Percentiles rank a stretch among this genome's conserved stretches.
These are phyloP conservation scores for Fusarium ramigenum DNA, from an alignment of 2,329 filamentous ascomycete species.

Conservation along the genomic window DNA sequence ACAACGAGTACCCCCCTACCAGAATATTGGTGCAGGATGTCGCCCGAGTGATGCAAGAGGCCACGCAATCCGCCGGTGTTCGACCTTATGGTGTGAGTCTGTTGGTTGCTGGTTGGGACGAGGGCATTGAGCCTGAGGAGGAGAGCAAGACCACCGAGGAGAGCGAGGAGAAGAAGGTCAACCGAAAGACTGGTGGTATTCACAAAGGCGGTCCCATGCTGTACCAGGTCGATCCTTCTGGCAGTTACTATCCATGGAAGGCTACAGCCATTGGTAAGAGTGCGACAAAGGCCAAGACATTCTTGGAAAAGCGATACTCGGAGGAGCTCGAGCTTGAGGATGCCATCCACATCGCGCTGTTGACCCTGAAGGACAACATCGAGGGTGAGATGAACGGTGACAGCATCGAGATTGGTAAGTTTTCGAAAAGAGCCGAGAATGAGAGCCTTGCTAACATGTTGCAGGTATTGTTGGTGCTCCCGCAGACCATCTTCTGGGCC, in stretches of 20 bases:
- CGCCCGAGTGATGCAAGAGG: slow-evolving; percentile 97
- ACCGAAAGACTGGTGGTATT: slow-evolving; percentile 92
- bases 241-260: slow-evolving; percentile 99
- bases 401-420: slow-evolving; percentile 94
- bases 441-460: slow-evolving; percentile 34
- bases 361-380: slow-evolving; percentile 99
- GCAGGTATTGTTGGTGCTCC: slow-evolving; percentile 93
- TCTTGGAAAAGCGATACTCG: slow-evolving; percentile 98
- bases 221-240: slow-evolving; percentile 99
- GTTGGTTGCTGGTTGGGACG: slow-evolving; percentile 96
- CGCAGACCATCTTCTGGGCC: slow-evolving; percentile 90
- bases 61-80: slow-evolving; percentile 97
- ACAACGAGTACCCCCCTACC: slow-evolving; percentile 99
- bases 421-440: too few species aligned
- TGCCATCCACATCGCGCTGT: slow-evolving; percentile 95
- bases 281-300: slow-evolving; percentile 97
- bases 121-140: slow-evolving; percentile 90
- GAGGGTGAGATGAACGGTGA: slow-evolving; percentile 99
- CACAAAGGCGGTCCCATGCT: slow-evolving; percentile 95
- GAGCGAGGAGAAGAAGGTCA: slow-evolving; percentile 75
- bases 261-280: slow-evolving; percentile 99
- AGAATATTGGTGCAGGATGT: slow-evolving; percentile 99
- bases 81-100: slow-evolving; percentile 96
- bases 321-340: slow-evolving; percentile 97
- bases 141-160: slow-evolving; percentile 62